Percentiles rank a stretch among this genome's conserved stretches.
These are phyloP conservation scores for Saccharomyces hybrid DNA, from an alignment of 1,139 yeast species.

Conservation along the genomic window DNA sequence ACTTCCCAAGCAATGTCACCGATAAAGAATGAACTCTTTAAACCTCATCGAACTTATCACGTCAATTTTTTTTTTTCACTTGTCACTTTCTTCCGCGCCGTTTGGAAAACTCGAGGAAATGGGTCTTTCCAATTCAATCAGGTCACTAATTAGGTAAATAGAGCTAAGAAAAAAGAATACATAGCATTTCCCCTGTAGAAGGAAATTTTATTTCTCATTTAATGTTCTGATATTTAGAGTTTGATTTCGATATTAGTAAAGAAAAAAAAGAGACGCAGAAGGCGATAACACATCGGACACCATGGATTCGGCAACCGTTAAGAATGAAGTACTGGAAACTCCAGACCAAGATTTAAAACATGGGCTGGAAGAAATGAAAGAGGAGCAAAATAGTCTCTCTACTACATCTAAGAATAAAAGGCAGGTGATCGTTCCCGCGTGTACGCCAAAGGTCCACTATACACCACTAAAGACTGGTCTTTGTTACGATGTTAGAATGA, in stretches of 20 bases:
- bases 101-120: not conserved
- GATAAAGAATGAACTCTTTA: not conserved
- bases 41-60: not conserved
- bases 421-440: conserved; percentile 47
- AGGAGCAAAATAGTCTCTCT: not conserved
- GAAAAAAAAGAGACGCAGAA: not conserved
- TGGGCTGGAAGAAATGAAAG: conserved; percentile 4
- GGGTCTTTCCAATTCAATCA: not conserved
- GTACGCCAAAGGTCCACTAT: conserved; percentile 40
- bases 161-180: not conserved
- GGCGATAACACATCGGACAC: not conserved
- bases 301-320: not conserved
- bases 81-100: not conserved
- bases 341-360: not conserved
- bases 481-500: conserved; percentile 94
- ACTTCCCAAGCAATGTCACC: not conserved
- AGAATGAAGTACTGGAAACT: not conserved
- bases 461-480: conserved; percentile 82
- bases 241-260: not conserved
- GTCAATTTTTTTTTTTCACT: not conserved
- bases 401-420: conserved; percentile 16
- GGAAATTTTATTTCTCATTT: not conserved
- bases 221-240: not conserved
- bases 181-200: not conserved
- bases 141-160: not conserved